These are phyloP conservation scores for Penicillium decumbens DNA, from an alignment of 2,329 filamentous ascomycete species.

Conservation along the genomic window DNA sequence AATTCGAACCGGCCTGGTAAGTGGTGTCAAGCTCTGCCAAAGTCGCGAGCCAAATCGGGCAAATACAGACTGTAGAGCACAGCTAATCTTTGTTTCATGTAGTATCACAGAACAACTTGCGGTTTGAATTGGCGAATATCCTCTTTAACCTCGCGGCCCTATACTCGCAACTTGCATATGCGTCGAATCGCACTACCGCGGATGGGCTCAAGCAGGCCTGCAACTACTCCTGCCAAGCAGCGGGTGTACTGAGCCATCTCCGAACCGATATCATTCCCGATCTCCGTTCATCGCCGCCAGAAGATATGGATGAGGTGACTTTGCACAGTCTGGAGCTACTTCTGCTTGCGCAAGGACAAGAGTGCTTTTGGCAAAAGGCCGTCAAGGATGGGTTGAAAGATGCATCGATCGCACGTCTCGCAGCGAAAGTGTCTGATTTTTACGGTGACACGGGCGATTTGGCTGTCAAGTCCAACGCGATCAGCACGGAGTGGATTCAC, in stretches of 20 bases:
- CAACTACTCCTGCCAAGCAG: slow-evolving; percentile 82
- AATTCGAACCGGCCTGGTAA: slow-evolving; percentile 66
- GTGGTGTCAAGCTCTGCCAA: slow-evolving; percentile 10
- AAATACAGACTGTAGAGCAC: not conserved
- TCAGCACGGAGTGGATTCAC: slow-evolving; percentile 95
- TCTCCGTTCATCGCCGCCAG: slow-evolving; percentile 75
- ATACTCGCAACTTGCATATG: slow-evolving; percentile 85
- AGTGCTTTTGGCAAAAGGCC: slow-evolving; percentile 97
- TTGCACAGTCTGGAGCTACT: slow-evolving; percentile 78
- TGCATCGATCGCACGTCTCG: slow-evolving; percentile 82
- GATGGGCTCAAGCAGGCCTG: slow-evolving; percentile 85
- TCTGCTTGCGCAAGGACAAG: slow-evolving; percentile 86
- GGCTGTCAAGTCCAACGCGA: slow-evolving; percentile 80
- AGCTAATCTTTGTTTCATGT: not conserved
- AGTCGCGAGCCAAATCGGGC: not conserved
- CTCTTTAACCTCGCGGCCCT: slow-evolving; percentile 90
- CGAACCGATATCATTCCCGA: slow-evolving; percentile 74
- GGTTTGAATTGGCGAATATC: slow-evolving; percentile 84
- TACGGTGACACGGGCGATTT: slow-evolving; percentile 81
- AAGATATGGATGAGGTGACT: slow-evolving; percentile 91
- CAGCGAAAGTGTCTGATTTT: slow-evolving; percentile 83
- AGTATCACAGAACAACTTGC: slow-evolving; percentile 61
- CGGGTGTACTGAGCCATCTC: slow-evolving; percentile 76
- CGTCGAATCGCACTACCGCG: slow-evolving; percentile 68
- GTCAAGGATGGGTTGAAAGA: slow-evolving; percentile 93